A percentile compares a stretch with the other conserved stretches of the same genome.
phyloP scores from a whole-genome alignment of 768 basidiomycete genomes.

The Lentinula aciculospora region DNA sequence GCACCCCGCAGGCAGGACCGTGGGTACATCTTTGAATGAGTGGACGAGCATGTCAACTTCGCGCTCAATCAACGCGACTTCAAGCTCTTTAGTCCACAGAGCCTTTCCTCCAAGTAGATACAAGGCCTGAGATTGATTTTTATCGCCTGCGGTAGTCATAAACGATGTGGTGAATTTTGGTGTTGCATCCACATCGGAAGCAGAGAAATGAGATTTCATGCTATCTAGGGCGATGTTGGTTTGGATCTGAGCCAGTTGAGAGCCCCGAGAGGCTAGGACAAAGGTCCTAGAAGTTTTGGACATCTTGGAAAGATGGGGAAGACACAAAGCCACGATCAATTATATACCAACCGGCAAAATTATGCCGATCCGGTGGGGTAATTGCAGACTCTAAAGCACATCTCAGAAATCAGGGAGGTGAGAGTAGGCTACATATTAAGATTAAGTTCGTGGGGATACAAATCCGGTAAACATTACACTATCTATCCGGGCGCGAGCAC shows the following conservation, averaged over 20 bases:
- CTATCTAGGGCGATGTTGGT: conserved; percentile 72
- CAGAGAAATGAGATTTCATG: conserved; percentile 48
- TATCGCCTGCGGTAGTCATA: conserved; percentile 74
- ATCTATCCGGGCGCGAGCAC: conserved; percentile 1
- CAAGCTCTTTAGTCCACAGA: conserved; percentile 96
- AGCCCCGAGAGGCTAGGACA: conserved; percentile 79
- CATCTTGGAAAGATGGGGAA: neutral
- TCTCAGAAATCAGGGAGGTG: neutral
- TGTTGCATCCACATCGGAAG: conserved; percentile 30
- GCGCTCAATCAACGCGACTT: conserved; percentile 68
- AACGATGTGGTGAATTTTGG: conserved; percentile 40
- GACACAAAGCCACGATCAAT: neutral
- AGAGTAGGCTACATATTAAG: neutral
- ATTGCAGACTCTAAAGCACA: neutral
- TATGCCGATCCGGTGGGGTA: no score
- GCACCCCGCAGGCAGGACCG: conserved; percentile 78
- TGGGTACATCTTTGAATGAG: conserved; percentile 91
- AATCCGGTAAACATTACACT: neutral
- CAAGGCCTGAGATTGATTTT: conserved; percentile 81
- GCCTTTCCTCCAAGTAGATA: conserved; percentile 90
- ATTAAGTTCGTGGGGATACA: neutral
- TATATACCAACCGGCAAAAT: neutral
- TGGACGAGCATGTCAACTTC: conserved; percentile 91
- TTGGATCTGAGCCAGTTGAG: conserved; percentile 86
- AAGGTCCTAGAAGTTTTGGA: conserved; percentile 40